phyloP scores from a whole-genome alignment of 176 grass and related monocot genomes.

The Paspalum notatum region DNA sequence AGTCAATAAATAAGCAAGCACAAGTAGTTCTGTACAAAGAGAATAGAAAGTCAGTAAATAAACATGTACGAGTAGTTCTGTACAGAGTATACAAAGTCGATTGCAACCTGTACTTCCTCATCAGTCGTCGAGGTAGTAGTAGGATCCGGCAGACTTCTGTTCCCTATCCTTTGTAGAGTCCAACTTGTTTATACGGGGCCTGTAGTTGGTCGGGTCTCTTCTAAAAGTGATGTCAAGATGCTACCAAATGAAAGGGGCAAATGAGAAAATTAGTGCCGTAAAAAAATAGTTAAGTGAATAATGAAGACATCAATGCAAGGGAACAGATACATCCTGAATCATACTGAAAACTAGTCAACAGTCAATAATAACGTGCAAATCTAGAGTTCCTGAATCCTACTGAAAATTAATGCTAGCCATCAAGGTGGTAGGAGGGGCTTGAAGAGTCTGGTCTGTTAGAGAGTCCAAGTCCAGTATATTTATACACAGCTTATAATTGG shows the following conservation, averaged over 20 bases:
- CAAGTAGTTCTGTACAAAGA: neutral
- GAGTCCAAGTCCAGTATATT: neutral
- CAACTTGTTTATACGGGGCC: conserved; percentile 90
- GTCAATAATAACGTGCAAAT: neutral
- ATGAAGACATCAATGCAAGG: neutral
- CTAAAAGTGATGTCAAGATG: conserved; percentile 95
- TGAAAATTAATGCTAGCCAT: conserved; percentile 46
- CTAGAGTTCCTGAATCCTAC: neutral
- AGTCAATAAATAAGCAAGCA: neutral
- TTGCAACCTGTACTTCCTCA: conserved; percentile 19
- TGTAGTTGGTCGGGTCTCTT: conserved; percentile 89
- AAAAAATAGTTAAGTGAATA: neutral
- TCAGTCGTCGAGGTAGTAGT: conserved; percentile 91
- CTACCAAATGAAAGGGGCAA: conserved; percentile 34
- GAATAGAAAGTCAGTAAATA: neutral
- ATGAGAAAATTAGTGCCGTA: conserved; percentile 12
- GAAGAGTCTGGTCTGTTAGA: conserved; percentile 51
- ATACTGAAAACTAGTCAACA: neutral
- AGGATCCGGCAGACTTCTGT: conserved; percentile 78
- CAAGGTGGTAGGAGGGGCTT: conserved; percentile 55
- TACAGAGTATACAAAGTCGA: neutral
- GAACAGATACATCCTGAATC: neutral
- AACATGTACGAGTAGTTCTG: no score
- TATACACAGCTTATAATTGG: conserved; percentile 58
- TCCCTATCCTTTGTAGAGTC: conserved; percentile 89